Evolutionary conservation across 768 basidiomycete genomes (phyloP).

Genomic region (Rhizopogon vesiculosus): DNA sequence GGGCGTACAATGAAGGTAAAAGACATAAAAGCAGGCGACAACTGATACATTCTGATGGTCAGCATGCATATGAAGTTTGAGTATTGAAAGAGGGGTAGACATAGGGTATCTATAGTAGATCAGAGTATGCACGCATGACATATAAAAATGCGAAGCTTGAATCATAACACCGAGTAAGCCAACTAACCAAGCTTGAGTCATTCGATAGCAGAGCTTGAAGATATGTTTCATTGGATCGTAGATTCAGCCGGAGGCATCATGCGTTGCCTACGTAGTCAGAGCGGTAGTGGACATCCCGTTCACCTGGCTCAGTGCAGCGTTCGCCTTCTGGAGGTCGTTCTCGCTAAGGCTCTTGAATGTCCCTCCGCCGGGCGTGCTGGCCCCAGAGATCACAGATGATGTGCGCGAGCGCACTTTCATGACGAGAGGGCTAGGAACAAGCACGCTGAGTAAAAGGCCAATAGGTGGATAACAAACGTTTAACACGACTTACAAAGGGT

Average conservation of each 20-base stretch:
- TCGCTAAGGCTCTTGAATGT: slow-evolving; percentile 79
- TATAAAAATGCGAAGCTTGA: too few species aligned
- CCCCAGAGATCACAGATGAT: slow-evolving; percentile 66
- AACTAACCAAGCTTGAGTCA: background rate
- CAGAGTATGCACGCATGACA: background rate
- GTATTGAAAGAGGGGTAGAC: background rate
- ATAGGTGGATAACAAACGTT: slow-evolving; percentile 2
- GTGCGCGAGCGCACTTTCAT: slow-evolving; percentile 87
- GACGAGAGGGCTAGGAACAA: slow-evolving; percentile 62
- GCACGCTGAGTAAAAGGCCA: slow-evolving; percentile 6
- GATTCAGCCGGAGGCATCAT: background rate
- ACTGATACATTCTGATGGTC: background rate
- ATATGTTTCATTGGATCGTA: background rate
- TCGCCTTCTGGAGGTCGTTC: slow-evolving; percentile 80
- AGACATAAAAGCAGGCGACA: background rate
- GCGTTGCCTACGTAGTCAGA: background rate
- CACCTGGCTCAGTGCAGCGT: slow-evolving; percentile 76
- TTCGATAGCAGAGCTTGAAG: background rate
- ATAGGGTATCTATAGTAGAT: background rate
- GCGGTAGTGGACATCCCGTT: slow-evolving; percentile 12
- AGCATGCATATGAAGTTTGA: background rate
- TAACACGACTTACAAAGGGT: slow-evolving; percentile 74
- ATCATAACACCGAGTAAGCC: background rate
- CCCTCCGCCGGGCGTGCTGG: slow-evolving; percentile 87
- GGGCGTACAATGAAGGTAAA: background rate